A percentile compares a stretch with the other conserved stretches of the same genome.
Evolutionary conservation across 495 filamentous ascomycete genomes (phyloP).

Genomic region (Trichocladium uniseriatum): DNA sequence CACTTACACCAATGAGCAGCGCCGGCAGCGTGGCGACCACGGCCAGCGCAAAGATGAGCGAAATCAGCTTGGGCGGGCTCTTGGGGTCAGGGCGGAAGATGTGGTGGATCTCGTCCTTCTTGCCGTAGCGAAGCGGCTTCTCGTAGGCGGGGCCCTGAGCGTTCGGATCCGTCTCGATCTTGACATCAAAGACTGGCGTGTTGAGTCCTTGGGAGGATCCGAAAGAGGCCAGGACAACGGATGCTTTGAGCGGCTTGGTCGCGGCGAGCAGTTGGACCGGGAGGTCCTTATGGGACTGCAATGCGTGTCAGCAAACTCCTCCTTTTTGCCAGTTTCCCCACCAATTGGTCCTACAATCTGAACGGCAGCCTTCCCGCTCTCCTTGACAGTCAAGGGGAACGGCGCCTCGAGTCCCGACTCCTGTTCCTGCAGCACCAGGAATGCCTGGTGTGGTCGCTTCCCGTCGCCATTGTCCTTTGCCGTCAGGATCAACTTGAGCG

Average conservation of each 20-base stretch:
- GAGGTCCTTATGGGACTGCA: slow-evolving; percentile 79
- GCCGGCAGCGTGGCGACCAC: slow-evolving; percentile 63
- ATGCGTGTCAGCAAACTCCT: slow-evolving; percentile 4
- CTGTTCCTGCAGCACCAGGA: slow-evolving; percentile 69
- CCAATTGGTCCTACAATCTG: slow-evolving; percentile 53
- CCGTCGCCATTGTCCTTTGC: slow-evolving; percentile 66
- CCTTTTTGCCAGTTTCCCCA: background rate
- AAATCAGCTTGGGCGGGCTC: slow-evolving; percentile 76
- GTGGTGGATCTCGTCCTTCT: slow-evolving; percentile 78
- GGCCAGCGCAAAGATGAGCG: slow-evolving; percentile 62
- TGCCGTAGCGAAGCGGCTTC: slow-evolving; percentile 68
- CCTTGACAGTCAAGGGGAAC: slow-evolving; percentile 76
- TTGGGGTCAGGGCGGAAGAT: slow-evolving; percentile 72
- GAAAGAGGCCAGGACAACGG: slow-evolving; percentile 78
- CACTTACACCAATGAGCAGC: slow-evolving; percentile 60
- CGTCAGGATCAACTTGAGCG: slow-evolving; percentile 73
- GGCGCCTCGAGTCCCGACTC: slow-evolving; percentile 76
- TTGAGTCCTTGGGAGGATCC: slow-evolving; percentile 60
- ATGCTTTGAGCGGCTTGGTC: slow-evolving; percentile 58
- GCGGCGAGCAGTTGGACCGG: slow-evolving; percentile 70
- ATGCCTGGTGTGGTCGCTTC: slow-evolving; percentile 87
- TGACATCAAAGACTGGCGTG: slow-evolving; percentile 58
- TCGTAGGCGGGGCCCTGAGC: slow-evolving; percentile 51
- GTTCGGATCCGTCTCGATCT: slow-evolving; percentile 46
- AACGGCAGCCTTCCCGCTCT: slow-evolving; percentile 73